These are phyloP conservation scores for Alnus glutinosa DNA, from an alignment of 306 rosid species.

Conservation along the genomic window DNA sequence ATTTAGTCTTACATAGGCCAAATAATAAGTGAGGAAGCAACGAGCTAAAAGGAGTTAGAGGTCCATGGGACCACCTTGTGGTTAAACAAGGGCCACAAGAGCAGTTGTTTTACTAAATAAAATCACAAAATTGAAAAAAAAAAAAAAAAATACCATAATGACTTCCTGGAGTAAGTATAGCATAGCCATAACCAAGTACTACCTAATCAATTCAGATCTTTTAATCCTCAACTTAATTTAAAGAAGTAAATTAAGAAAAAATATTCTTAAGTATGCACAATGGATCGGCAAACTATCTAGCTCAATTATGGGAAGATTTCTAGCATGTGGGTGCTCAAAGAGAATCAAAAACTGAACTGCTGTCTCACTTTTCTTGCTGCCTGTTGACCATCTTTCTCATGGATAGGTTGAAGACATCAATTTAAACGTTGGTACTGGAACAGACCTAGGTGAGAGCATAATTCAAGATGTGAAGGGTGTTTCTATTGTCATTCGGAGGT, in stretches of 20 bases:
- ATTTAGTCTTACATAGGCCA: not conserved
- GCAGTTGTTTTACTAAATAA: not conserved
- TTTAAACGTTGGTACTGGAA: constrained; percentile 85
- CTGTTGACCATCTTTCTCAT: constrained; percentile 21
- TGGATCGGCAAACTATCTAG: not conserved
- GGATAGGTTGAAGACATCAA: constrained; percentile 86
- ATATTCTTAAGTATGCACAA: not conserved
- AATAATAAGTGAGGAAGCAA: not conserved
- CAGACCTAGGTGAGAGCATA: constrained; percentile 82
- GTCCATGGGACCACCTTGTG: not conserved
- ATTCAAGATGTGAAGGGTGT: constrained; percentile 89
- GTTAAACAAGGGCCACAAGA: not conserved
- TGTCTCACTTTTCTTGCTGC: not conserved
- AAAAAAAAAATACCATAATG: no score
- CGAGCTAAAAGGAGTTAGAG: not conserved
- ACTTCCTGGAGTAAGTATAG: not conserved
- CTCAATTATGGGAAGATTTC: not conserved
- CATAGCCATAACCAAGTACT: not conserved
- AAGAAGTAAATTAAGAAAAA: not conserved
- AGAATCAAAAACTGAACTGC: not conserved
- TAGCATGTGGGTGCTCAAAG: not conserved
- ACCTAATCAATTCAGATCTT: not conserved
- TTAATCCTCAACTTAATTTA: not conserved
- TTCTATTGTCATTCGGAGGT: constrained; percentile 76
- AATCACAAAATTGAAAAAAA: not conserved